Base-by-base conservation (phyloP, 257 asterid genomes). In the Osmanthus fragrans region DNA sequence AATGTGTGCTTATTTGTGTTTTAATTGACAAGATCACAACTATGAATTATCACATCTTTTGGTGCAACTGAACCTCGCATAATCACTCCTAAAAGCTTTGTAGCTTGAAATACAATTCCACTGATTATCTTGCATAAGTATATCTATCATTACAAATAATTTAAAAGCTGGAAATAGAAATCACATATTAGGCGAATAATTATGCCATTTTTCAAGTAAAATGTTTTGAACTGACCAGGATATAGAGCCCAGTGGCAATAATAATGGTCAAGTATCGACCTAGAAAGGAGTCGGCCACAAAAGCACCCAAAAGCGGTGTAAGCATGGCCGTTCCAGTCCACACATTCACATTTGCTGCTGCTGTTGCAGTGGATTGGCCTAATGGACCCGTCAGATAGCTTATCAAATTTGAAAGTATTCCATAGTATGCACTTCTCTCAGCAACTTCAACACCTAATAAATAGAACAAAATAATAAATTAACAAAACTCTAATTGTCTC, bases 341-440 rank as follows among this genome's bases (percentile, higher is more conserved):
- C 3, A 77, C 76, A 49, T 82, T 82, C 70, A 82, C 21, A 9
- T 70, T 51, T 4, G 82, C 74, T 0, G 82, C 84, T 9, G 84
- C 87, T 21, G 87, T 73, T 8, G 80, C 67, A 13, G 65, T 79
- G 4, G 86, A 51, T 27, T 71, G 83, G 4, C 86, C 83, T 78
- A 82, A 42, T 2, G 72, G 47, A 10, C 83, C 86, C n/a, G 86
- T 79, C 42, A 82, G 45, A 76, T 82, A 82, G 73, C 79, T 79
- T 19, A 84, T 71, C 36, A 84, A 27, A 56, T 84, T 84, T n/a
- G 80, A 68, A 51, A 84, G 32, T 58, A 83, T 80, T 34, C 87
- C 87, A 5, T 73, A 60, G 32, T 73, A 83, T 9, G 87, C 73
- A 65, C 80, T 69, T 37, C 84, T 83, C 80, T 83, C 87, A 16